Evolutionary conservation across 2,329 filamentous ascomycete species (phyloP), one percentile per base, ranked within the genome.

Genomic region (Septoria petroselini): DNA sequence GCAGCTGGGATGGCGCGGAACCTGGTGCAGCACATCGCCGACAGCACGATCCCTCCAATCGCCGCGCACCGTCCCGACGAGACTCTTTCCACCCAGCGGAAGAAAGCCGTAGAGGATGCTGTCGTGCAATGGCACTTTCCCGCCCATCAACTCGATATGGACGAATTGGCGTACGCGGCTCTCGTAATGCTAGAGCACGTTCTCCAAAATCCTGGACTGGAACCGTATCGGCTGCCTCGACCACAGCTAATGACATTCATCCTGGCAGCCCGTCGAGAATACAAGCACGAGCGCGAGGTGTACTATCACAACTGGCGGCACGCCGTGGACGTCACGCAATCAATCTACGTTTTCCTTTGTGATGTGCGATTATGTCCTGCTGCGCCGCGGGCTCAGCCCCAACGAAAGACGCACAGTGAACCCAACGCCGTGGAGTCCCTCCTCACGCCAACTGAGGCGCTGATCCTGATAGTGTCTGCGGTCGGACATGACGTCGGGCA

Each of bases 401-500:
- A 56, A 65, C 19, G 25, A 12, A 57, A 62, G 25, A 61, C 62
- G 42, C 33, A 37, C 7, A 17, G 18, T n/a, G 46, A 55, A 18
- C 56, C 55, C 18, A 81, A 77, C 31, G 57, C 87, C 81, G 80
- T 95, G 39, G 87, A 86, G 2, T 74, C 78, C 37, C 75, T 97
- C 18, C 74, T 98, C n/a, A 79, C 80, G 41, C 90, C 91, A 0
- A 88, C 95, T 58, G 91, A 97, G 68, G 88, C 87, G 4, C 76
- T 98, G 45, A 91, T 90, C 0, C 78, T 98, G 2, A 78, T 98
- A 38, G 85, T 97, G 58, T 91, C 91, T 7, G 93, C 93, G n/a
- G 94, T 98, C 63, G 93, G 93, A 34, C 93, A 98, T 62, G 93
- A 98, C 67, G 93, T 97, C 31, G 93, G 93, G 17, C 93, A 98